A percentile compares a stretch with the other conserved stretches of the same genome.
These are phyloP conservation scores for Sarocladium oryzae DNA, from an alignment of 2,329 filamentous ascomycete genomes.

Conservation along the genomic window DNA sequence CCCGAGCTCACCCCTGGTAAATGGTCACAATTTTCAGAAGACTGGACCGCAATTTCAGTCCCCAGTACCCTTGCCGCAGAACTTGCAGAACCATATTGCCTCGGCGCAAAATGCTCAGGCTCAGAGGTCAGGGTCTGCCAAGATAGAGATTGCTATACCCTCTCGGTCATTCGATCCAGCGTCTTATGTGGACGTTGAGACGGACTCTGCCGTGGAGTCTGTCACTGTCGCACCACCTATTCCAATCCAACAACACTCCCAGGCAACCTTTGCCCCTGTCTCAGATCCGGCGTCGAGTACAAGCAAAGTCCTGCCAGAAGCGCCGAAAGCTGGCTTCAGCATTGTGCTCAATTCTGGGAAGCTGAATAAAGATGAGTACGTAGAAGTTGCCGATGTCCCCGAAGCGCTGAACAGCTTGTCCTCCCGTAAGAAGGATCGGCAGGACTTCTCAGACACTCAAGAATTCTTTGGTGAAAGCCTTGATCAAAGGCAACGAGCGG, in stretches of 20 bases:
- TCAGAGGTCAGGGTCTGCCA: conserved; percentile 28
- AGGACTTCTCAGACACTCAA: conserved; percentile 44
- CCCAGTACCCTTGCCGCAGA: neutral
- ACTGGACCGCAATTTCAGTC: neutral
- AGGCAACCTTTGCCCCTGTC: conserved; percentile 9
- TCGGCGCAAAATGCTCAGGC: conserved; percentile 20
- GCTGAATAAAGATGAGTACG: conserved; percentile 48
- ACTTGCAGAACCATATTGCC: neutral
- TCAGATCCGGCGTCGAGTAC: conserved; percentile 9
- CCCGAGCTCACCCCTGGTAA: conserved; percentile 24
- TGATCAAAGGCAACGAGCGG: conserved; percentile 76
- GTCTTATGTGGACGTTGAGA: conserved; percentile 26
- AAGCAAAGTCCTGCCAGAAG: conserved; percentile 9
- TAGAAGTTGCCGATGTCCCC: conserved; percentile 38
- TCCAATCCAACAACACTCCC: conserved; percentile 10
- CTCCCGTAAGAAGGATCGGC: conserved; percentile 46
- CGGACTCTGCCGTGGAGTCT: conserved; percentile 14
- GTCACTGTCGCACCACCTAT: neutral
- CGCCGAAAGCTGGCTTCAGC: conserved; percentile 26
- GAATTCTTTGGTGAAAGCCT: conserved; percentile 55
- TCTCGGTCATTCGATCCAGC: conserved; percentile 34
- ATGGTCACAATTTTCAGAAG: conserved; percentile 24
- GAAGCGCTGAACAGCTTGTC: conserved; percentile 44
- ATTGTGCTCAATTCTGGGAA: conserved; percentile 40
- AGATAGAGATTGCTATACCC: conserved; percentile 42